Base-by-base conservation (phyloP, 352 stramenopile species). In the Aphanomyces euteiches region DNA sequence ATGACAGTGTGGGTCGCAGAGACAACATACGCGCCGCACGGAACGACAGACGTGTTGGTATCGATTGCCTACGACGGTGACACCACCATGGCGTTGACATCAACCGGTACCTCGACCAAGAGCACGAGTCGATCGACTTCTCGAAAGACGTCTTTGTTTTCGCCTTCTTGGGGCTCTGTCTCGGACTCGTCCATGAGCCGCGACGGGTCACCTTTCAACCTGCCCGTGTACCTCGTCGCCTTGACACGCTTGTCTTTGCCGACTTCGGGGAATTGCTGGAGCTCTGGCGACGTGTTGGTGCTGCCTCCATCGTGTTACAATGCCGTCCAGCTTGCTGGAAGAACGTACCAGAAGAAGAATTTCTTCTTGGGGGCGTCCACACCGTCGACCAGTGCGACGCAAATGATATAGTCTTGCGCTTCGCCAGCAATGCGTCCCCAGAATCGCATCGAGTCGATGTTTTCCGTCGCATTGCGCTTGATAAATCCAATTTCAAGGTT, bases 321-420 rank as follows among this genome's bases (percentile, higher is more conserved):
- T 28, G 0, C 28, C 28, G 28, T 28, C 28, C 28, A 28, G 28
- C 2, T 28, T 21, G 34, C 41, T 28, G 47, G 0, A 40, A 28
- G 10, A 7, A 61, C 50, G 38, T 74, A 90, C 84, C 83, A 93
- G 43, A 92, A 93, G 83, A 91, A 93, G 41, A 90, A 93, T 48
- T 93, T 93, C 69, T 92, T 93, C 70, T 80, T 88, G 13, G 83
- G 84, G 43, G 88, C 90, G 64, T 88, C 81, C 21, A 88, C 83
- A n/a, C 69, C 75, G 0, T 80, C 59, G 21, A 90, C 72, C 8
- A 89, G 65, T 5, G 78, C 85, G 34, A 90, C 82, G 1, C 77
- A 80, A 67, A 92, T 63, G 63, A 92, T 69, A 53, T 92, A 93
- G 68, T 93, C 83, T 41, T 80, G 73, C n/a, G 73, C 73, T 54